Evolutionary conservation across 1,284 basidiomycete genomes (phyloP).

Genomic region (Cutaneotrichosporon sp.): DNA sequence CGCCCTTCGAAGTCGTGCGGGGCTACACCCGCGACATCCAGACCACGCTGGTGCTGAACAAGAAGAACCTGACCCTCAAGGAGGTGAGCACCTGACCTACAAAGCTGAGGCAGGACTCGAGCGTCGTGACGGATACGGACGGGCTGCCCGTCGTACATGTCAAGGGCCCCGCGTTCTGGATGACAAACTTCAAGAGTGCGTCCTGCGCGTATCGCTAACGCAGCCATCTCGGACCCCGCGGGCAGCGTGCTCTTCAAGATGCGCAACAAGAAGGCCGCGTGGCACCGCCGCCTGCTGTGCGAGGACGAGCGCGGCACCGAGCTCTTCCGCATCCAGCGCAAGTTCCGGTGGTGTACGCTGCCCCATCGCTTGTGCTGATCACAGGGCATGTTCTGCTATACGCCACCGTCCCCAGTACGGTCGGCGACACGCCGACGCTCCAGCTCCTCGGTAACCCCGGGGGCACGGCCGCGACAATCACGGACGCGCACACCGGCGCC

Average conservation of each 20-base stretch:
- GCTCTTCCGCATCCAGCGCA: conserved; percentile 4
- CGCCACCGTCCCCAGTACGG: too few relatives aligned
- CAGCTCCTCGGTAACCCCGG: too few relatives aligned
- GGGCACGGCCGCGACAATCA: too few relatives aligned
- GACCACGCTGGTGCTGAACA: not conserved
- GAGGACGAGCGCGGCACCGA: not conserved
- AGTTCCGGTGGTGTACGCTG: not conserved
- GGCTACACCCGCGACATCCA: not conserved
- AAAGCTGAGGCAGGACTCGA: not conserved
- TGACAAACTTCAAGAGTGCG: not conserved
- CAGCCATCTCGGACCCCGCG: not conserved
- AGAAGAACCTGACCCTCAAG: not conserved
- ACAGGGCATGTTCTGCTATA: too few relatives aligned
- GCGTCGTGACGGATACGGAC: not conserved
- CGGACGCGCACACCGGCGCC: too few relatives aligned
- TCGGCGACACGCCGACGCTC: too few relatives aligned
- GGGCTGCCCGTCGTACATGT: not conserved
- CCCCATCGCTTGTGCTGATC: too few relatives aligned
- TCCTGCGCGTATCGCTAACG: too few relatives aligned
- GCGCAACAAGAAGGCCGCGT: not conserved
- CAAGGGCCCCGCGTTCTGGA: not conserved
- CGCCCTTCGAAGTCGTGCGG: not conserved
- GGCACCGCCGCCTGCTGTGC: not conserved
- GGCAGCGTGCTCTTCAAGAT: not conserved
- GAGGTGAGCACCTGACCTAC: not conserved